Base-by-base conservation (phyloP, 2,329 filamentous ascomycete species). In the Calonectria fujianensis region DNA sequence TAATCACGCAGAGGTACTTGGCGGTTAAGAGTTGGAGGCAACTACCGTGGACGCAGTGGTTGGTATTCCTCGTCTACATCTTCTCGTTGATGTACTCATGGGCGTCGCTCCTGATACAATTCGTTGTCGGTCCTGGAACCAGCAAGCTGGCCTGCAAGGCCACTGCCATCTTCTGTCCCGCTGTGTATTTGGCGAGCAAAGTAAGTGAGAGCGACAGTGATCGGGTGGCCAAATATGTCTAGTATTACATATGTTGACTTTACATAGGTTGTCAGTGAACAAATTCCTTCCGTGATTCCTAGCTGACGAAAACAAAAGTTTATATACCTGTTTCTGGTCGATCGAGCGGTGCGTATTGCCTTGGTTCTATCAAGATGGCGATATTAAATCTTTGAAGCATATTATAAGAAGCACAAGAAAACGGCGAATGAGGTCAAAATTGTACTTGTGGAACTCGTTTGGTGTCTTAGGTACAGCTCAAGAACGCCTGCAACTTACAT, bases 51-150 rank as follows among this genome's bases (percentile, higher is more conserved):
- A 37, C 39, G 2, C 18, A 41, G 14, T 63, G 57, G 57, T 14
- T 63, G 4, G 57, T 63, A 29, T 63, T 63, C 18, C 57, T 63
- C 13, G 57, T 63, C 7, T 63, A 63, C 57, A 63, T 63, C 35
- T 63, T 39, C 4, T 63, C 57, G 4, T 37, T 63, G 24, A 63
- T 63, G 35, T 63, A 63, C 7, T 27, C 57, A 3, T 63, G 35
- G 35, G 57, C 35, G 16, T 63, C 35, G 3, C 57, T 63, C 16
- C 6, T 63, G 14, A 45, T 63, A 16, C 57, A 63, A 29, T 63
- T 63, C 16, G 14, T 41, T 24, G 39, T 63, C 37, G 35, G 57
- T 8, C 57, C 57, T 18, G 57, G 57, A 14, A 41, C 35, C 24
- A 63, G 37, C 8, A 24, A 41, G 11, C 11, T 27, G 2, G 37